A percentile compares a stretch with the other conserved stretches of the same genome.
These are phyloP conservation scores for Blastobotrys malaysiensis DNA, from an alignment of 1,139 yeast species.

Conservation along the genomic window DNA sequence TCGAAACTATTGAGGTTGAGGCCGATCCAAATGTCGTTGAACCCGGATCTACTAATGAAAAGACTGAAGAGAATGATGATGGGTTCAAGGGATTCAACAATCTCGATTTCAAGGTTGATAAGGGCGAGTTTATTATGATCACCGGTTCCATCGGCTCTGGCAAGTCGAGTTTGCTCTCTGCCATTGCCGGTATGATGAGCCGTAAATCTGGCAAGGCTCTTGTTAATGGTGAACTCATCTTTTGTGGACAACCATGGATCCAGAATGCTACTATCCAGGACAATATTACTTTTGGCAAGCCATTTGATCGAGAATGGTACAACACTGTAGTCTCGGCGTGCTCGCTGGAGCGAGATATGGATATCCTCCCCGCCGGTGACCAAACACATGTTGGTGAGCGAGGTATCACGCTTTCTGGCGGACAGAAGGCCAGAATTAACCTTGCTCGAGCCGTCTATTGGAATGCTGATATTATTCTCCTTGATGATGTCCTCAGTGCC, in stretches of 20 bases:
- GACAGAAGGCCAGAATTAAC: slow-evolving; percentile 84
- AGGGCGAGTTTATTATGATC: slow-evolving; percentile 61
- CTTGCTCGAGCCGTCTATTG: slow-evolving; percentile 83
- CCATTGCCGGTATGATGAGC: slow-evolving; percentile 58
- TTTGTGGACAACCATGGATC: slow-evolving; percentile 69
- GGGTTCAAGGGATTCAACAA: slow-evolving; percentile 42
- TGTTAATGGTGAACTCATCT: slow-evolving; percentile 35
- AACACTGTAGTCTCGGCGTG: slow-evolving; percentile 56
- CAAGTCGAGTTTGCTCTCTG: slow-evolving; percentile 57
- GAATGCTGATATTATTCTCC: slow-evolving; percentile 55
- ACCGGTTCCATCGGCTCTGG: slow-evolving; percentile 73
- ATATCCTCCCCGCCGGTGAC: slow-evolving; percentile 74
- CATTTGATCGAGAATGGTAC: slow-evolving; percentile 51
- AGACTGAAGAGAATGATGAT: slow-evolving; percentile 3
- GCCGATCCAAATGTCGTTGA: background rate
- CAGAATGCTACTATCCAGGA: slow-evolving; percentile 76
- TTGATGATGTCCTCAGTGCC: slow-evolving; percentile 87
- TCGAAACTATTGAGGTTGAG: slow-evolving; percentile 1
- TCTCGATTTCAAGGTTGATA: slow-evolving; percentile 41
- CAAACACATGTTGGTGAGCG: slow-evolving; percentile 86
- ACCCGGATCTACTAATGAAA: background rate
- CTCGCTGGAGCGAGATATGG: slow-evolving; percentile 62
- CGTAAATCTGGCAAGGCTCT: slow-evolving; percentile 44
- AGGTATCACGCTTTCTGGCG: slow-evolving; percentile 88
- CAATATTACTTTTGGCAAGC: slow-evolving; percentile 67